A percentile compares a stretch with the other conserved stretches of the same genome.
phyloP scores from a whole-genome alignment of 768 basidiomycete genomes.

The Naganishia onofrii region DNA sequence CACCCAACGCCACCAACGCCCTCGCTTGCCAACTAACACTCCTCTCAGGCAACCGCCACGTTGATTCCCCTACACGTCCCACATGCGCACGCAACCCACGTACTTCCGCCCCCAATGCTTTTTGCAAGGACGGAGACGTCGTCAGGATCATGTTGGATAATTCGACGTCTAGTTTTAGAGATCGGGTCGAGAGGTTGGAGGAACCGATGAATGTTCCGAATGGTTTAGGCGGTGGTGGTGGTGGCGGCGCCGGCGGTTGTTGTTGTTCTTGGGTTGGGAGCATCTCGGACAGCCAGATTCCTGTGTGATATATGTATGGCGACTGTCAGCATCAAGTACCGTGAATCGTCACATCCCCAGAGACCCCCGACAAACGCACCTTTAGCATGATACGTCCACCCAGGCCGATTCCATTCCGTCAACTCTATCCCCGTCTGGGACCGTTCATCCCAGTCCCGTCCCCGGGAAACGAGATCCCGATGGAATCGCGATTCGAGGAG shows the following conservation, averaged over 20 bases:
- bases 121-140: constrained; percentile 56
- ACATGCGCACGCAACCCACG: constrained; percentile 44
- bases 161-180: constrained; percentile 85
- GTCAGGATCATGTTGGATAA: constrained; percentile 80
- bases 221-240: constrained; percentile 56
- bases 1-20: constrained; percentile 47
- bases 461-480: constrained; percentile 38
- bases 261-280: background rate
- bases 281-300: constrained; percentile 72
- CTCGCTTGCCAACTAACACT: constrained; percentile 46
- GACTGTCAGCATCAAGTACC: no score
- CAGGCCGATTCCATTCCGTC: constrained; percentile 78
- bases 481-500: constrained; percentile 74
- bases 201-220: constrained; percentile 84
- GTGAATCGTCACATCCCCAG: no score
- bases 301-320: no score
- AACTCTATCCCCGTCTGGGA: constrained; percentile 62
- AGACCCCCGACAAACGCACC: constrained; percentile 57
- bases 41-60: constrained; percentile 48
- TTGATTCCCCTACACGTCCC: constrained; percentile 44
- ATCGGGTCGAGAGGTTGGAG: constrained; percentile 89
- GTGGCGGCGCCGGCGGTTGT: no score
- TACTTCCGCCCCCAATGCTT: constrained; percentile 50
- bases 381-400: constrained; percentile 99
- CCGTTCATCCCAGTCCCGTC: constrained; percentile 37